Evolutionary conservation across 768 basidiomycete genomes (phyloP), one percentile per base, ranked within the genome.

Genomic region (Holtermanniella nyarrowii): DNA sequence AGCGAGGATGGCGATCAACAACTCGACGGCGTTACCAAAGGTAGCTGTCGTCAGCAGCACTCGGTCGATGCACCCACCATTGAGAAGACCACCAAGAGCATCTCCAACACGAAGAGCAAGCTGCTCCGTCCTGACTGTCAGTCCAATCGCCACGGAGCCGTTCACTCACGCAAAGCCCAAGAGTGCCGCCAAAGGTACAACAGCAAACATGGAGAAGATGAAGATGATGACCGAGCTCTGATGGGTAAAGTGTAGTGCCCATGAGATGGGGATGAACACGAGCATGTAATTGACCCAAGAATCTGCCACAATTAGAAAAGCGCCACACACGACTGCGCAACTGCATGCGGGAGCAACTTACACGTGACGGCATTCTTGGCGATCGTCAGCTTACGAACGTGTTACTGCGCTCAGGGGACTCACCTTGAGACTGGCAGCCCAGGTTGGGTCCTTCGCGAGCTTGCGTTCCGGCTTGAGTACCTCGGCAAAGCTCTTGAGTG

Each of bases 1-100:
- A 16, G 65, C 60, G 54, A 57, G 47, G 51, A 61, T 53, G 55
- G 77, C 53, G 47, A 79, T 77, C 49, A 79, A 76, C 67, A 80
- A 70, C 60, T 79, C 78, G 42, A 78, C 75, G 31, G 77, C 70
- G 60, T 79, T 78, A 23, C 78, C 77, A 26, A 76, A 65, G 0
- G 75, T 76, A 4, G 76, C 14, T 18, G 12, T 16, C 1, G 22
- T 24, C 2, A 20, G 22, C 24, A 26, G 12, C n/a, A 48, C 53
- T 21, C 37, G 55, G 50, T 59, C 63, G 48, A 65, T n/a, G n/a
- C n/a, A 62, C 1, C 57, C 57, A 16, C 61, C 79, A 52, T 80
- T 79, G 44, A 80, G 62, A 14, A 80, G 63, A 39, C 78, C 79
- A 43, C 78, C 78, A 57, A 58, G 60, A 11, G 63, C 56, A 42